Evolutionary conservation across 1,284 basidiomycete genomes (phyloP).

Genomic region (Agaricales sp.): DNA sequence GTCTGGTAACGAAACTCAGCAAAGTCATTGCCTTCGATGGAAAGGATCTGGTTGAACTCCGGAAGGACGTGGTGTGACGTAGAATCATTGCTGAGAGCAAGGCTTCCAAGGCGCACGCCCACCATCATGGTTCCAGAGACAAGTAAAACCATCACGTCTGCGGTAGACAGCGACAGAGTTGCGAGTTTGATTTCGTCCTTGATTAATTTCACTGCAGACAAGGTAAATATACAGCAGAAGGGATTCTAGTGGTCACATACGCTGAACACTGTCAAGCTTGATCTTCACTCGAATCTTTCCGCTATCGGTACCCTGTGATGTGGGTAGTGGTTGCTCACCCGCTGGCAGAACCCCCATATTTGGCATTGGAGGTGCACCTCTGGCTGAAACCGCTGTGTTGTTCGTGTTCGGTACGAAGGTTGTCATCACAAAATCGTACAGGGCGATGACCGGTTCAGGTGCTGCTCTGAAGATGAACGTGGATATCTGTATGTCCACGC

Average conservation of each 20-base stretch:
- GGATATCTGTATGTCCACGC: slow-evolving; percentile 81
- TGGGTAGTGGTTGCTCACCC: not conserved
- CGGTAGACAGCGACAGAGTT: slow-evolving; percentile 87
- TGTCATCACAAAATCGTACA: slow-evolving; percentile 98
- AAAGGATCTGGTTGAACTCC: slow-evolving; percentile 82
- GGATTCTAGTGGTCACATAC: slow-evolving; percentile 28
- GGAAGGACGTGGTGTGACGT: slow-evolving; percentile 39
- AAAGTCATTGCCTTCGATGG: slow-evolving; percentile 93
- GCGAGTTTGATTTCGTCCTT: slow-evolving; percentile 70
- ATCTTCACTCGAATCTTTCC: slow-evolving; percentile 79
- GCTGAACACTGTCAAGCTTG: slow-evolving; percentile 82
- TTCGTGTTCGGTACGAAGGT: slow-evolving; percentile 69
- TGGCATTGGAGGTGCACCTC: not conserved
- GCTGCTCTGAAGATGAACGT: slow-evolving; percentile 88
- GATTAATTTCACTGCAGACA: slow-evolving; percentile 63
- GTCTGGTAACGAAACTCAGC: slow-evolving; percentile 96
- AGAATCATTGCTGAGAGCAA: slow-evolving; percentile 80
- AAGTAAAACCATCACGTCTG: slow-evolving; percentile 78
- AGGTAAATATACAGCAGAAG: slow-evolving; percentile 5
- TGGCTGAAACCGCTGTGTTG: slow-evolving; percentile 6
- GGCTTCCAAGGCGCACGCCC: slow-evolving; percentile 77
- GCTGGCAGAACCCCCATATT: slow-evolving; percentile 1
- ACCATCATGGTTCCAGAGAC: slow-evolving; percentile 72
- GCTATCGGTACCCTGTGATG: slow-evolving; percentile 10
- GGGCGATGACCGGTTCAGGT: slow-evolving; percentile 83